These are phyloP conservation scores for Cunninghamia lanceolata DNA, from an alignment of 75 land plant species.

Conservation along the genomic window DNA sequence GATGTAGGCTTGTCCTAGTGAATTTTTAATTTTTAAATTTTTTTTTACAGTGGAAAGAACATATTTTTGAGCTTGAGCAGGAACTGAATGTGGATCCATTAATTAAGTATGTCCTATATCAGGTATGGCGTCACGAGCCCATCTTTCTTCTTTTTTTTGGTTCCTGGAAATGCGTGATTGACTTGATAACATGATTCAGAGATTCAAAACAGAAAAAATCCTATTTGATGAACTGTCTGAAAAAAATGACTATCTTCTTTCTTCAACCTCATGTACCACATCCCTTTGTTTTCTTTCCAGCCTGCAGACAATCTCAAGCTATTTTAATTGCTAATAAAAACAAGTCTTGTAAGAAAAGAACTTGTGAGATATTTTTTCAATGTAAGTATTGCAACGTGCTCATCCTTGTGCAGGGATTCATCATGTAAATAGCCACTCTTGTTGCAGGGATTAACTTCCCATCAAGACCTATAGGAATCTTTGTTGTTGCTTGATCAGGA, in stretches of 20 bases:
- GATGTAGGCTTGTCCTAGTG: background rate
- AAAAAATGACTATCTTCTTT: background rate
- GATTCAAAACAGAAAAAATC: background rate
- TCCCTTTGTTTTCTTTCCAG: background rate
- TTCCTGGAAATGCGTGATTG: background rate
- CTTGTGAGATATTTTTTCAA: no score
- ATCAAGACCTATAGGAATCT: no score
- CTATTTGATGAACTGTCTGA: background rate
- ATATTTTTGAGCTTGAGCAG: slow-evolving; percentile 22
- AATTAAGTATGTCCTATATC: slow-evolving; percentile 32
- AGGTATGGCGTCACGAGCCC: slow-evolving; percentile 7
- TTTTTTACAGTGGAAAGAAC: slow-evolving; percentile 29
- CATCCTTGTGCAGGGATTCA: no score
- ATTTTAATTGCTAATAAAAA: background rate
- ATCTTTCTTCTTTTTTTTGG: background rate
- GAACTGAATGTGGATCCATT: slow-evolving; percentile 27
- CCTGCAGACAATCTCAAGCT: background rate
- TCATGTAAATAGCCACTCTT: no score
- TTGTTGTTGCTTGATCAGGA: no score
- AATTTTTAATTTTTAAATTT: background rate
- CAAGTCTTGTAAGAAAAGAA: no score
- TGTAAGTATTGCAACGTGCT: no score
- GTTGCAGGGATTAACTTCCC: no score
- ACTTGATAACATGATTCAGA: background rate
- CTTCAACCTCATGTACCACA: background rate